Base-by-base conservation (phyloP, 768 basidiomycete species). In the Leccinum pellstonianum region DNA sequence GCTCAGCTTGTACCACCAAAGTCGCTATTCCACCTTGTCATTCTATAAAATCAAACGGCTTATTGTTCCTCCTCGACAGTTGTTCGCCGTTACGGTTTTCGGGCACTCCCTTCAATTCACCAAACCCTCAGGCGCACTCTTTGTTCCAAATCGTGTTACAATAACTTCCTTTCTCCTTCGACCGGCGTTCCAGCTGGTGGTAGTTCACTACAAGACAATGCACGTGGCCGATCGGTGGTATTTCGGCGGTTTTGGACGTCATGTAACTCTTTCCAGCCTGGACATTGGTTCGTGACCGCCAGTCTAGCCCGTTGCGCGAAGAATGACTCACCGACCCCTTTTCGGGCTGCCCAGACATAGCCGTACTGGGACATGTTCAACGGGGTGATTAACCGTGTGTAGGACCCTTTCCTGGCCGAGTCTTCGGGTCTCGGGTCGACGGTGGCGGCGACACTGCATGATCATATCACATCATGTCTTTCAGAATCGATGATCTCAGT, bases 161-260 rank as follows among this genome's bases (percentile, higher is more conserved):
- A 35, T 57, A 43, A 8, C 3, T 35, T 43, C 52, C 48, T 52
- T 23, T 9, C 15, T 23, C 46, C 50, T 15, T 25, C 12, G 10
- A 43, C 41, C 4, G 10, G 41, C 19, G 43, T 19, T 46, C 43
- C 43, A 19, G n/a, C 43, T 57, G 31, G 38, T 19, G 19, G 43
- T 21, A 48, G 51, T n/a, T 48, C 52, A 53, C 54, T 12, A 23
- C 56, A 54, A 12, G 50, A 55, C 56, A 38, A 11, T 29, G 52
- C 57, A 55, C 35, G 59, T 56, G 57, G 33, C 52, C 51, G 31
- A 47, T 57, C 66, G 68, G 68, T 59, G 14, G 62, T 52, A 62
- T 68, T 66, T 56, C 58, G 60, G 58, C 59, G 46, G 43, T 35
- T 53, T 52, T 47, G 47, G 48, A 19, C 19, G 19, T 19, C 19